Evolutionary conservation across 208 protist genomes (phyloP), one percentile per base, ranked within the genome.

Genomic region (Naegleria lovaniensis): DNA sequence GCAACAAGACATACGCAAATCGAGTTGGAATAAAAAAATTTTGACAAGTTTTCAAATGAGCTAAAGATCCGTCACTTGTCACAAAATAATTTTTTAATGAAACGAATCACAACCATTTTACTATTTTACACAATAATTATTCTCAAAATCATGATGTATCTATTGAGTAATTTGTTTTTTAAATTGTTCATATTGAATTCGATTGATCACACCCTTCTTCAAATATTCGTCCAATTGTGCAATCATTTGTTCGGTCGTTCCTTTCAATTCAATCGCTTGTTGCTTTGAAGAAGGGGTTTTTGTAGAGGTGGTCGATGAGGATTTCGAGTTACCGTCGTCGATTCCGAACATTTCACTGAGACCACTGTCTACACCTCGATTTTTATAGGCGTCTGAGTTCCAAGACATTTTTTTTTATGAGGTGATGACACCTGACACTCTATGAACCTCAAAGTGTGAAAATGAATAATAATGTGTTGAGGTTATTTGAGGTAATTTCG

Each of bases 151-250:
- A n/a, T n/a, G n/a, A n/a, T n/a, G n/a, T n/a, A n/a, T n/a, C n/a
- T 75, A n/a, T 75, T 75, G 58, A 25, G 58, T 75, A 75, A 75
- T 75, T 29, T 75, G 58, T 75, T 75, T 75, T 75, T 75, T 75
- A 75, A 75, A 75, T 75, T 75, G 58, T n/a, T 75, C 58, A 75
- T 75, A 75, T 75, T 75, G 58, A 25, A 75, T 75, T 29, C 22
- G 6, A 75, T 75, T 75, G 22, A 75, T 75, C 15, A 75, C 58
- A 25, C 58, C 58, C 16, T 75, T 75, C 16, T 75, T 5, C 22
- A 75, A 25, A 75, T 75, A 75, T 5, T 75, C 58, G n/a, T 75
- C 58, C n/a, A 75, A 75, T 75, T 75, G 58, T 75, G 15, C n/a
- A 75, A 75, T 75, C 58, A 75, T 75, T 75, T 75, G 15, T 75